Conservation (phyloP, 192 early-diverging fungal species). For the Rhizoclosmatium sp. region DNA sequence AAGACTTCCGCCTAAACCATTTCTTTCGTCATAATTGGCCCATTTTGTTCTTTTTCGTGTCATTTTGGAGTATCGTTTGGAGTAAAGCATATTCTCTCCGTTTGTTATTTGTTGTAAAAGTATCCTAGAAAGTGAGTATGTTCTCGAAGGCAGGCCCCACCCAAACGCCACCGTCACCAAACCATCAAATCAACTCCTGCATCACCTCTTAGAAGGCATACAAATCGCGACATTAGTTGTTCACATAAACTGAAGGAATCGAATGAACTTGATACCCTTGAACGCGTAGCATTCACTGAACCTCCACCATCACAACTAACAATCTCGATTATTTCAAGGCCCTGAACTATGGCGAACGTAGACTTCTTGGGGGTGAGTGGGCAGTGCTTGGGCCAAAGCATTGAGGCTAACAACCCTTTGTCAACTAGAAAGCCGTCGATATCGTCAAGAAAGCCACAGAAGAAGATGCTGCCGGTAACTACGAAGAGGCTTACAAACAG, state of each 20-base stretch:
- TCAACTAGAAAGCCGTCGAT: constrained; percentile 80
- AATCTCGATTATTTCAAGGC: background rate
- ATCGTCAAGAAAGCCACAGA: constrained; percentile 93
- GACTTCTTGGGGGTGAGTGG: constrained; percentile 45
- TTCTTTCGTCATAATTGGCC: background rate
- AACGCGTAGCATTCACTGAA: too few species aligned
- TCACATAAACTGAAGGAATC: too few species aligned
- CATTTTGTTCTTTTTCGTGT: background rate
- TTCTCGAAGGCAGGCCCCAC: too few species aligned
- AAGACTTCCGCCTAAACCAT: constrained; percentile 14
- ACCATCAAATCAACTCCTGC: too few species aligned
- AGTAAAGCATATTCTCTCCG: background rate
- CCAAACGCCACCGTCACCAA: too few species aligned
- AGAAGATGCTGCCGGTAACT: constrained; percentile 89
- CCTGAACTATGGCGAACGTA: constrained; percentile 43
- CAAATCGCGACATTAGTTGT: too few species aligned
- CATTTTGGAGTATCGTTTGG: background rate
- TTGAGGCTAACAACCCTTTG: background rate
- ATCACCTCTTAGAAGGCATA: too few species aligned
- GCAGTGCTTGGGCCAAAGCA: background rate
- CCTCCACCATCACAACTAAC: background rate
- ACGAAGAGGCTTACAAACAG: constrained; percentile 87
- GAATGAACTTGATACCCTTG: too few species aligned
- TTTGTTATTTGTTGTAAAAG: too few species aligned
- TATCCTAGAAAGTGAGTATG: too few species aligned